Percentiles rank a stretch among this genome's conserved stretches.
Conservation (phyloP, 352 stramenopile species). For the Phytophthora fragariae region DNA sequence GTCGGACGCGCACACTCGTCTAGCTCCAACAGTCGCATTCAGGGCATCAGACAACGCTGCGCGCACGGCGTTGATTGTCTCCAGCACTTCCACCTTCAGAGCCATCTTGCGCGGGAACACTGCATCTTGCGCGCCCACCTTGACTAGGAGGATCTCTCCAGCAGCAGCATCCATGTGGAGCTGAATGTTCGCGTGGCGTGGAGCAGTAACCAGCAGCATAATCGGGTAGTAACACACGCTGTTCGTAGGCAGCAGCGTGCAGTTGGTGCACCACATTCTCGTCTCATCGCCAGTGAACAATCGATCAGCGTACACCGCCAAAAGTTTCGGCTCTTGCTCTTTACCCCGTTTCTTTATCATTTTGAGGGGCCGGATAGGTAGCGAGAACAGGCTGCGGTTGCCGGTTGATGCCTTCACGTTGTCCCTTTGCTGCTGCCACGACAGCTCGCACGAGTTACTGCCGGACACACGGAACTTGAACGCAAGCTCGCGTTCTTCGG, state of each 20-base stretch:
- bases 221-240: conserved; percentile 69
- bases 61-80: conserved; percentile 59
- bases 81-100: conserved; percentile 48
- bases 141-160: conserved; percentile 68
- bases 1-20: conserved; percentile 43
- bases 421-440: conserved; percentile 68
- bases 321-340: conserved; percentile 41
- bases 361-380: conserved; percentile 59
- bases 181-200: conserved; percentile 65
- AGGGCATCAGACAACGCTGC: conserved; percentile 63
- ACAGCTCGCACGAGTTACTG: conserved; percentile 52
- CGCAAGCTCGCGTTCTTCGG: conserved; percentile 40
- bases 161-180: conserved; percentile 57
- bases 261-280: conserved; percentile 82
- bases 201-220: conserved; percentile 57
- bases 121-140: conserved; percentile 65
- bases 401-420: conserved; percentile 69
- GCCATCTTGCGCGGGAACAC: conserved; percentile 57
- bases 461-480: conserved; percentile 61
- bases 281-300: conserved; percentile 83
- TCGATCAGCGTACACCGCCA: conserved; percentile 74
- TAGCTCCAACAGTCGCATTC: conserved; percentile 39
- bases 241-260: conserved; percentile 73
- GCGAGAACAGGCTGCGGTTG: conserved; percentile 68
- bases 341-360: conserved; percentile 36